These are phyloP conservation scores for Sporothrix luriei DNA, from an alignment of 2,329 filamentous ascomycete genomes.

Conservation along the genomic window DNA sequence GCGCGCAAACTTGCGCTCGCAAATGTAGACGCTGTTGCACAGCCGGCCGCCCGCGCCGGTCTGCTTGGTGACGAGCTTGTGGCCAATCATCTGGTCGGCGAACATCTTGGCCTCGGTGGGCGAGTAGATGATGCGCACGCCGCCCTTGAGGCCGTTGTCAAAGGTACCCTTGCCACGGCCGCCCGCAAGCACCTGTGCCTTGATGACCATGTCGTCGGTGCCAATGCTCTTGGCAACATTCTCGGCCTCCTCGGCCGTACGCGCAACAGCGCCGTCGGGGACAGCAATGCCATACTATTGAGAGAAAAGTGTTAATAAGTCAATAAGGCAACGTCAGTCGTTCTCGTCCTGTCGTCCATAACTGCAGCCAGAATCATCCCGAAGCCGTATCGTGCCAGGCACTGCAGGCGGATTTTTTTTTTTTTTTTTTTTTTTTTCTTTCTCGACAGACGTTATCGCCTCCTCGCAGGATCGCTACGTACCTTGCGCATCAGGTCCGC, in stretches of 20 bases:
- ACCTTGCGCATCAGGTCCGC: conserved; percentile 82
- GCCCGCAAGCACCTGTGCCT: conserved; percentile 97
- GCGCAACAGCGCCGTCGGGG: conserved; percentile 85
- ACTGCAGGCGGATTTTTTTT: not conserved
- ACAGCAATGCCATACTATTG: conserved; percentile 89
- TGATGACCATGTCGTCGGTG: conserved; percentile 98
- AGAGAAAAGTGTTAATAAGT: not conserved
- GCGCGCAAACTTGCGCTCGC: conserved; percentile 98
- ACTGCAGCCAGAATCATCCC: not conserved
- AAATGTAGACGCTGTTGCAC: conserved; percentile 98
- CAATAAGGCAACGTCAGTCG: not conserved
- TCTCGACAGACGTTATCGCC: not conserved
- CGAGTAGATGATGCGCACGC: conserved; percentile 98
- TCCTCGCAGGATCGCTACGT: conserved; percentile 38
- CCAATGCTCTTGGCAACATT: conserved; percentile 86
- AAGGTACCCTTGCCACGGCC: conserved; percentile 97
- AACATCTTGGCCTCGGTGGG: conserved; percentile 96
- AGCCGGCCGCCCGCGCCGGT: conserved; percentile 90
- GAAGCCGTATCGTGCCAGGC: not conserved
- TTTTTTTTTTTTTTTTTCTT: not conserved
- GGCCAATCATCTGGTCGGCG: conserved; percentile 98
- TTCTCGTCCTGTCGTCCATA: no score
- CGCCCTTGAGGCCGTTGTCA: conserved; percentile 97
- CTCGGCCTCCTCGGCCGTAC: conserved; percentile 84
- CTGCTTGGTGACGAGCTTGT: conserved; percentile 99